Percentiles rank a stretch among this genome's conserved stretches.
Evolutionary conservation across 2,329 filamentous ascomycete species (phyloP).

Genomic region (Fusarium chaquense): DNA sequence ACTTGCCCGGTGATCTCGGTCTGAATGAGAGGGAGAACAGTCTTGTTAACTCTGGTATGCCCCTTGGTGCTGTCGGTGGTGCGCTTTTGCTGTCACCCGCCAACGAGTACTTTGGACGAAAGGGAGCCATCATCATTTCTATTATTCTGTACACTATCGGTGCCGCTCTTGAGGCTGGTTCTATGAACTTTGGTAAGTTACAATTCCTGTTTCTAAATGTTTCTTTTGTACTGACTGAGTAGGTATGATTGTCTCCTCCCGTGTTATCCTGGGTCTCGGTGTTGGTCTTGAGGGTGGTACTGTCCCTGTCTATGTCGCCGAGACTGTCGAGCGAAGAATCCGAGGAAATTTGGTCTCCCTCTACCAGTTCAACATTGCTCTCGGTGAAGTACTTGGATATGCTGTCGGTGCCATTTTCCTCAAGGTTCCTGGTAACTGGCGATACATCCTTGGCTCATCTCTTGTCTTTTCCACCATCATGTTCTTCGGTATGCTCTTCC

Average conservation of each 20-base stretch:
- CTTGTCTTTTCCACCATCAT: slow-evolving; percentile 71
- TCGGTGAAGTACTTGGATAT: slow-evolving; percentile 80
- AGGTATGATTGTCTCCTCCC: slow-evolving; percentile 75
- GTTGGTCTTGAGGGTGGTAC: slow-evolving; percentile 81
- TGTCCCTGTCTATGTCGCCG: slow-evolving; percentile 79
- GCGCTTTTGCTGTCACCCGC: slow-evolving; percentile 73
- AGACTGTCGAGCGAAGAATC: slow-evolving; percentile 74
- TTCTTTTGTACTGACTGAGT: not conserved
- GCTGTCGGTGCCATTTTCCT: slow-evolving; percentile 80
- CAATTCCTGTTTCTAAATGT: rapidly evolving
- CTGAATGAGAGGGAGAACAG: slow-evolving; percentile 69
- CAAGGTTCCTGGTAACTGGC: slow-evolving; percentile 76
- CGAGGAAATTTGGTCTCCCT: slow-evolving; percentile 79
- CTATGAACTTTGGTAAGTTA: slow-evolving; percentile 69
- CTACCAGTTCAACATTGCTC: slow-evolving; percentile 81
- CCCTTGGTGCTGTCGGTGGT: slow-evolving; percentile 77
- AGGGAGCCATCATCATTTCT: slow-evolving; percentile 76
- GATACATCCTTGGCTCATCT: slow-evolving; percentile 79
- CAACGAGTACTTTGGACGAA: slow-evolving; percentile 76
- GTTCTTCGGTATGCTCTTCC: slow-evolving; percentile 72
- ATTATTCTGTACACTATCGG: slow-evolving; percentile 78
- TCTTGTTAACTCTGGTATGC: slow-evolving; percentile 77
- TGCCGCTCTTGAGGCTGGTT: slow-evolving; percentile 74
- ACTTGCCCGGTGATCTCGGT: slow-evolving; percentile 69
- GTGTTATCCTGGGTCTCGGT: slow-evolving; percentile 76